phyloP scores from a whole-genome alignment of 2,329 filamentous ascomycete species.

The Geoglossum cookeanum region DNA sequence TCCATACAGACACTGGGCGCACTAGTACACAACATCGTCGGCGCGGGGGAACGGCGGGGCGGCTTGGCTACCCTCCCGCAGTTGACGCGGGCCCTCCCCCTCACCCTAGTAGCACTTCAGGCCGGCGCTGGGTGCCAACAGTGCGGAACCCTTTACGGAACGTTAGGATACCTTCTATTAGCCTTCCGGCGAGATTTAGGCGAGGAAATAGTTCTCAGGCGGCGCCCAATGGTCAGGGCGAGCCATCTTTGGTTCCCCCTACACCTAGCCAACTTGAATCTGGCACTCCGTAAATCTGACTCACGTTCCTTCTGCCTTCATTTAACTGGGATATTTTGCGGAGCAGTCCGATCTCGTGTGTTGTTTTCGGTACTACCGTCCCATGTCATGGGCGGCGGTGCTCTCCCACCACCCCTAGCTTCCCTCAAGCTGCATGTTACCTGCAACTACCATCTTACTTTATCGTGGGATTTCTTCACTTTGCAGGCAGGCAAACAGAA shows the following conservation, averaged over 20 bases:
- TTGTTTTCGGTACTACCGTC: neutral
- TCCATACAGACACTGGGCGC: slow-evolving; percentile 10
- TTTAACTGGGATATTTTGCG: neutral
- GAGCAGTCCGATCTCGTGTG: neutral
- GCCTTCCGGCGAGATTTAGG: neutral
- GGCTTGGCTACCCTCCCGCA: neutral
- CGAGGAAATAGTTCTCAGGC: neutral
- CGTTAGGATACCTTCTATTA: neutral
- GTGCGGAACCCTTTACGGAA: neutral
- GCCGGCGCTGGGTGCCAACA: neutral
- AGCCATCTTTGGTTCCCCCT: neutral
- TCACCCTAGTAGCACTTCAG: neutral
- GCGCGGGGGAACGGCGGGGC: neutral
- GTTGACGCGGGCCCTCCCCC: neutral
- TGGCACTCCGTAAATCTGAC: neutral
- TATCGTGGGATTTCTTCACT: neutral
- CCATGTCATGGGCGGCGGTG: neutral
- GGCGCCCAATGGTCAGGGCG: neutral
- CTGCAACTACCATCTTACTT: neutral
- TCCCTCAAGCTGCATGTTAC: neutral
- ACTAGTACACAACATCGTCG: slow-evolving; percentile 4
- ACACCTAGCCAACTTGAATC: slow-evolving; percentile 2
- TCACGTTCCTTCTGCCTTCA: neutral
- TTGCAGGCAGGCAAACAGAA: neutral
- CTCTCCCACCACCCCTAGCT: neutral